Conservation (phyloP, 495 filamentous ascomycete genomes). For the Pseudevernia furfuracea region DNA sequence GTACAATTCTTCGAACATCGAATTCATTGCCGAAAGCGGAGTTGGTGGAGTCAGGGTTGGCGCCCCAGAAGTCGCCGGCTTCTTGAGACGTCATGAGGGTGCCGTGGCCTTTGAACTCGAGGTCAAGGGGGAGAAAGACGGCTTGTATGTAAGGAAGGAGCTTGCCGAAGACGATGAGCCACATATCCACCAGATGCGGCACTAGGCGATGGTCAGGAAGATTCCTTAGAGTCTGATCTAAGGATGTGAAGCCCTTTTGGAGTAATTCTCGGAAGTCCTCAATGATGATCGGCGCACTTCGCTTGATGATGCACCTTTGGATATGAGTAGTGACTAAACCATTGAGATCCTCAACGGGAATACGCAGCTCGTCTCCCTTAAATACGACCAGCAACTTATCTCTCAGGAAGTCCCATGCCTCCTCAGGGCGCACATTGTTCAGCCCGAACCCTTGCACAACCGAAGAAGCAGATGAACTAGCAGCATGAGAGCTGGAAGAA, state of each 20-base stretch:
- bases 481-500: slow-evolving; percentile 13
- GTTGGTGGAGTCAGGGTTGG: slow-evolving; percentile 34
- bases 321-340: slow-evolving; percentile 74
- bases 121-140: slow-evolving; percentile 87
- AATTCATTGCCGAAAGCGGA: slow-evolving; percentile 50
- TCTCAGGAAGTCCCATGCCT: slow-evolving; percentile 93
- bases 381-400: slow-evolving; percentile 85
- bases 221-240: slow-evolving; percentile 73
- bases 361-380: slow-evolving; percentile 79
- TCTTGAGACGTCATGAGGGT: slow-evolving; percentile 65
- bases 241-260: slow-evolving; percentile 68
- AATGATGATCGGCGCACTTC: slow-evolving; percentile 58
- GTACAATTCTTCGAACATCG: slow-evolving; percentile 79
- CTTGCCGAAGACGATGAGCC: slow-evolving; percentile 82
- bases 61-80: slow-evolving; percentile 82
- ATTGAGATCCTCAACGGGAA: slow-evolving; percentile 93
- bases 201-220: slow-evolving; percentile 78
- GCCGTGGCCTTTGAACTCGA: slow-evolving; percentile 84
- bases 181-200: slow-evolving; percentile 81
- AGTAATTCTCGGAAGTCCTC: slow-evolving; percentile 77
- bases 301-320: slow-evolving; percentile 65
- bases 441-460: slow-evolving; percentile 56
- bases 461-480: slow-evolving; percentile 29
- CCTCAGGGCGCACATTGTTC: slow-evolving; percentile 76
- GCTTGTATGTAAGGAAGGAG: slow-evolving; percentile 94